phyloP scores from a whole-genome alignment of 257 asterid species.

The Anisodus tanguticus region DNA sequence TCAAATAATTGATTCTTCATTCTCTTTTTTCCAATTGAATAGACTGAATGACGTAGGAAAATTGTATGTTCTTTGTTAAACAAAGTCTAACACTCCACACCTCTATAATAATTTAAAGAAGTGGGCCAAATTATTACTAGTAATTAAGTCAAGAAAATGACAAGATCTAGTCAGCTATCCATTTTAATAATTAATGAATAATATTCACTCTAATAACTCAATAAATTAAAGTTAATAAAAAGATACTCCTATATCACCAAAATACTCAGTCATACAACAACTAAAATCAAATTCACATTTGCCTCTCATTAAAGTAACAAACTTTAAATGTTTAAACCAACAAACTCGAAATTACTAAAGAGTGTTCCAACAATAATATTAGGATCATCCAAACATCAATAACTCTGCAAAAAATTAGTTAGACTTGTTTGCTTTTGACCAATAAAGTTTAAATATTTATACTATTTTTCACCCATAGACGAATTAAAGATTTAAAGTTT shows the following conservation, averaged over 20 bases:
- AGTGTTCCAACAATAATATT: too few species aligned
- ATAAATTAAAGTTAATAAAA: too few species aligned
- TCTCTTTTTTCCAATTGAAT: neutral
- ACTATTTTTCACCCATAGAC: too few species aligned
- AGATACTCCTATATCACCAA: neutral
- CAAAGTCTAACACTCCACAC: neutral
- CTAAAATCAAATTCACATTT: neutral
- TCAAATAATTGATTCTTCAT: neutral
- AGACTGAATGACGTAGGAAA: neutral
- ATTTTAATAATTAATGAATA: neutral
- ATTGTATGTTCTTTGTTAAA: neutral
- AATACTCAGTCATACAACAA: neutral
- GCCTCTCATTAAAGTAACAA: neutral
- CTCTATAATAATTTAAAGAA: neutral
- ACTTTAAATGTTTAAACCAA: too few species aligned
- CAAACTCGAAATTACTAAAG: neutral
- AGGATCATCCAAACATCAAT: too few species aligned
- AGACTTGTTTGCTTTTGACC: too few species aligned
- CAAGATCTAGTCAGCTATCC: neutral
- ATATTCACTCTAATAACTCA: neutral
- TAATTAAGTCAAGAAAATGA: neutral
- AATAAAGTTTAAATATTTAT: too few species aligned
- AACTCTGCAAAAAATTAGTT: neutral
- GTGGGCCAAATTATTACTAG: neutral
- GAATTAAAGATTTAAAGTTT: too few species aligned